phyloP scores from a whole-genome alignment of 768 basidiomycete species.

The Filobasidium floriforme region DNA sequence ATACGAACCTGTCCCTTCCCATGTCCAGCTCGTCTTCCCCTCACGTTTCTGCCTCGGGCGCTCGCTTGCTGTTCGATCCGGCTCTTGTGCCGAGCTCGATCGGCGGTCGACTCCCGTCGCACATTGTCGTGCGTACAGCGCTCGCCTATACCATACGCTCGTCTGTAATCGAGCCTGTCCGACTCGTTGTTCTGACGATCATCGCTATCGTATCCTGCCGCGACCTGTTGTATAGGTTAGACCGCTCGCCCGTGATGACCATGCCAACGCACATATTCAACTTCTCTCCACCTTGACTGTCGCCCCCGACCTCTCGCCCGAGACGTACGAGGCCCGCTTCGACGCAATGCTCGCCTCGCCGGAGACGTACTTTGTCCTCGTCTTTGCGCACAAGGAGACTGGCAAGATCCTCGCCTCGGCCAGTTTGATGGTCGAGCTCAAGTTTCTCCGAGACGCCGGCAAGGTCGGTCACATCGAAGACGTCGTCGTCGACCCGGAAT shows the following conservation, averaged over 20 bases:
- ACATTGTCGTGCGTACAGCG: conserved; percentile 6
- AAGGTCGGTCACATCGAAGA: conserved; percentile 94
- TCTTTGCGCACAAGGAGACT: conserved; percentile 61
- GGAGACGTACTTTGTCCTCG: conserved; percentile 71
- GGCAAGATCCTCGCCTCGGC: conserved; percentile 80
- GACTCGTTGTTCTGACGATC: background rate
- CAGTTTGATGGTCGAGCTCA: conserved; percentile 79
- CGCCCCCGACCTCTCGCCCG: conserved; percentile 59
- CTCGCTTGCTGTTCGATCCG: conserved; percentile 23
- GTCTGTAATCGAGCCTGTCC: conserved; percentile 2
- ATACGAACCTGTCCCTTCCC: too few species aligned
- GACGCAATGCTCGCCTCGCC: conserved; percentile 31
- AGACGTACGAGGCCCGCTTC: conserved; percentile 60
- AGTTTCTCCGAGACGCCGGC: conserved; percentile 81
- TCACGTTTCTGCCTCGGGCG: background rate
- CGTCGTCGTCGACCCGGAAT: conserved; percentile 78
- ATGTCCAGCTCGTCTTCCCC: background rate
- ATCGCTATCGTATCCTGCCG: background rate
- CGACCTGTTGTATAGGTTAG: conserved; percentile 48
- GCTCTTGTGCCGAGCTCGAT: conserved; percentile 14
- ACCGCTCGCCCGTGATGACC: conserved; percentile 78
- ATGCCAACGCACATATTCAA: conserved; percentile 70
- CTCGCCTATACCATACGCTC: background rate
- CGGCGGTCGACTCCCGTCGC: background rate
- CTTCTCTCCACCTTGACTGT: conserved; percentile 68